Base-by-base conservation (phyloP, 2,329 filamentous ascomycete genomes). In the Juglanconis sp. region DNA sequence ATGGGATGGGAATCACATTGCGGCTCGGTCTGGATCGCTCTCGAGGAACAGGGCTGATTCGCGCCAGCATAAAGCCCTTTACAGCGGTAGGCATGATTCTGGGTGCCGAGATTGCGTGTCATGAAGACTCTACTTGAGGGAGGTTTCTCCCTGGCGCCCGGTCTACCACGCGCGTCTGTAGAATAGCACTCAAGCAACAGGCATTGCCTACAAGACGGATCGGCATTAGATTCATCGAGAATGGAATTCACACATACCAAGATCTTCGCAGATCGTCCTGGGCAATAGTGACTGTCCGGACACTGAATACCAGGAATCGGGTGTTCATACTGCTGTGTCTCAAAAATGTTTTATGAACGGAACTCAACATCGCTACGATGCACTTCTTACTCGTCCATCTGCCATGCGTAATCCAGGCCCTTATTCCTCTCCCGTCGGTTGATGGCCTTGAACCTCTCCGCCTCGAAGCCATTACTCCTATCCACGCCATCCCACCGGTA, bases 401-500 rank as follows among this genome's bases (percentile, higher is more conserved):
- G 91, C 95, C 94, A 99, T 36, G 89, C 87, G 74, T 97, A 98
- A 68, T 94, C 87, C 69, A 98, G 74, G 36, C 88, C 88, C 74
- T 90, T 89, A 67, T 89, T 86, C 71, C 92, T 87, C 68, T 87
- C 86, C 66, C 85, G 85, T 66, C 86, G 80, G 73, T 97, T 97
- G 66, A 93, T 79, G 2, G 92, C 91, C 72, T 90, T 92, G 77
- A 98, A 98, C 77, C 93, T 90, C 71, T 97, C 89, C 64, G 86
- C 89, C 77, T 99, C 95, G 72, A 97, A 98, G 0, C 94, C 94
- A 76, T 92, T 99, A 24, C 91, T 83, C 65, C 95, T 82, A 79
- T 99, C 95, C 17, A 99, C 95, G 5, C 96, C 95, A 79, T 99
- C 95, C 95, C 95, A 99, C 65, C 91, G 81, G 77, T 96, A 92